phyloP scores from a whole-genome alignment of 2,329 filamentous ascomycete genomes.

The Nigrospora sphaerica region DNA sequence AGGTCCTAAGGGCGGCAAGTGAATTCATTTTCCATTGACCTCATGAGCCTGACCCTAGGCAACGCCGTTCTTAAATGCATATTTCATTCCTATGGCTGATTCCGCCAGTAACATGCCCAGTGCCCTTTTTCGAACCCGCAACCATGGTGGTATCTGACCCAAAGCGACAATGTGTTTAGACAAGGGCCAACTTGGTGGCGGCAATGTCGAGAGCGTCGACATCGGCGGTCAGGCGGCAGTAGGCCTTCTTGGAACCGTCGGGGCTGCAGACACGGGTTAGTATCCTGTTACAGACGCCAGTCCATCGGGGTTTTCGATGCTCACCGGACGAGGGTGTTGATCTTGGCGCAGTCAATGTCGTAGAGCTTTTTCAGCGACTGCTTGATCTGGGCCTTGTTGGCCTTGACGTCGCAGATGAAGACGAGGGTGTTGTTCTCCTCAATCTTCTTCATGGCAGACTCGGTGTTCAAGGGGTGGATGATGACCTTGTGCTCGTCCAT shows the following conservation, averaged over 20 bases:
- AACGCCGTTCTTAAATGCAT: conserved; percentile 26
- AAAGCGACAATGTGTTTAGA: conserved; percentile 55
- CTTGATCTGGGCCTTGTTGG: conserved; percentile 99
- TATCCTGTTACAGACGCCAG: not conserved
- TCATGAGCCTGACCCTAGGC: conserved; percentile 23
- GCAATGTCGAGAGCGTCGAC: conserved; percentile 99
- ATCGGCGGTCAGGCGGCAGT: conserved; percentile 88
- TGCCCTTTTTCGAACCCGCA: conserved; percentile 12
- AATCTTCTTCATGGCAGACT: conserved; percentile 99
- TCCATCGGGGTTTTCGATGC: conserved; percentile 16
- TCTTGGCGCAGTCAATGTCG: conserved; percentile 96
- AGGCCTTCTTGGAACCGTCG: conserved; percentile 98
- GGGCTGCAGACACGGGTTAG: conserved; percentile 49
- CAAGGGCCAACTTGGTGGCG: conserved; percentile 96
- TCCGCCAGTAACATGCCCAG: conserved; percentile 3
- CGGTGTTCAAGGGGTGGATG: conserved; percentile 97
- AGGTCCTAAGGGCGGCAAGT: conserved; percentile 12
- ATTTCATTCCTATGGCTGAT: conserved; percentile 16
- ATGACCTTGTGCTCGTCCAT: conserved; percentile 98
- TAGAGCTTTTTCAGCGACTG: conserved; percentile 97
- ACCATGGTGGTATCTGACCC: conserved; percentile 12
- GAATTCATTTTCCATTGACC: conserved; percentile 24
- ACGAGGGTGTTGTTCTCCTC: conserved; percentile 99
- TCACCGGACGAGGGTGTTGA: conserved; percentile 98
- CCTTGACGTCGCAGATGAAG: conserved; percentile 94